These are phyloP conservation scores for Kokia cookei DNA, from an alignment of 441 rosid species.

Conservation along the genomic window DNA sequence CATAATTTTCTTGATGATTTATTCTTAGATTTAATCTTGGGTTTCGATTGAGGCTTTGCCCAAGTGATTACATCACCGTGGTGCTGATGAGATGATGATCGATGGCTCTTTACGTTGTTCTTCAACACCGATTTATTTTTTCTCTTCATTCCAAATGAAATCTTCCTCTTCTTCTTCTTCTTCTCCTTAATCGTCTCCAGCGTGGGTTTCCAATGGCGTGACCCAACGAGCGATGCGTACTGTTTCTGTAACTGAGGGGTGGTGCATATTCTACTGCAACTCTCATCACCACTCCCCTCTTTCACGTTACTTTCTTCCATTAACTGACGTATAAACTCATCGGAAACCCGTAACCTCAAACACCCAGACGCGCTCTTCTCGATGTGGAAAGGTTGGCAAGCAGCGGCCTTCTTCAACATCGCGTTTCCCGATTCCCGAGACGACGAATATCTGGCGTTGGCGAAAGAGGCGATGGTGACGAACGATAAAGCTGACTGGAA, in stretches of 20 bases:
- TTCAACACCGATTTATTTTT: conserved; percentile 23
- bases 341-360: conserved; percentile 65
- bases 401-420: conserved; percentile 34
- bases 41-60: conserved; percentile 16
- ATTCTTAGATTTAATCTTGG: conserved; percentile 20
- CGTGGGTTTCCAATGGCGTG: conserved; percentile 76
- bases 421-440: conserved; percentile 18
- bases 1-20: conserved; percentile 27
- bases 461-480: conserved; percentile 52
- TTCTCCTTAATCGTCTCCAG: conserved; percentile 68
- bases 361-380: conserved; percentile 59
- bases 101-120: conserved; percentile 6
- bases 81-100: conserved; percentile 2
- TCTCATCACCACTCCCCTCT: conserved; percentile 1
- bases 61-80: background rate
- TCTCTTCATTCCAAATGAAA: conserved; percentile 45
- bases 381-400: conserved; percentile 55
- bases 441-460: conserved; percentile 14
- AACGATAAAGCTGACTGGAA: conserved; percentile 68
- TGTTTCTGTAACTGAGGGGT: conserved; percentile 70
- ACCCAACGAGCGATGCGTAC: conserved; percentile 48
- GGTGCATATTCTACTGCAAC: conserved; percentile 43
- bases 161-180: conserved; percentile 25
- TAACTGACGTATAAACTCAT: conserved; percentile 64
- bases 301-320: conserved; percentile 30